Conservation (phyloP, 176 grass and related monocot species). For the Aegilops bicornis region DNA sequence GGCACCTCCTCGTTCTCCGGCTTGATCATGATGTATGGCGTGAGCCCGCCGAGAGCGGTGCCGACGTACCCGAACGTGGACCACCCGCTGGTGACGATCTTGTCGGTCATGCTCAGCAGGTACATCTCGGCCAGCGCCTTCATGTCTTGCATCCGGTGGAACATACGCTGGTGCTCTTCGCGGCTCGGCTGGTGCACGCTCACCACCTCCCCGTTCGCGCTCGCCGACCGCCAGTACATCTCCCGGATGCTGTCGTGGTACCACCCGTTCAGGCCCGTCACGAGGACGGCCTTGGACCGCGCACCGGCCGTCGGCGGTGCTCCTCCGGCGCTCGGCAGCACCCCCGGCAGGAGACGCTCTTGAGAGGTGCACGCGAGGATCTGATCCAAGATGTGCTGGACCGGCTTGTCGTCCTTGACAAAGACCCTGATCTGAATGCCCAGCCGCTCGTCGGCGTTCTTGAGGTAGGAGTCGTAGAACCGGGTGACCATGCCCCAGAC, state of each 20-base stretch:
- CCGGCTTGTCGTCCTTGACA: neutral
- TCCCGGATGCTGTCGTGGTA: constrained; percentile 39
- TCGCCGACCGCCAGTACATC: constrained; percentile 35
- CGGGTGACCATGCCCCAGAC: constrained; percentile 68
- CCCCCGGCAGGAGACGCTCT: constrained; percentile 26
- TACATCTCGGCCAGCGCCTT: constrained; percentile 82
- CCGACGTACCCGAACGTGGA: constrained; percentile 70
- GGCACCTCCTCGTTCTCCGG: neutral
- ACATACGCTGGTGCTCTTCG: constrained; percentile 34
- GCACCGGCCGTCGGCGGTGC: neutral
- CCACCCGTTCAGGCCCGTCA: constrained; percentile 22
- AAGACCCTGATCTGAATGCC: constrained; percentile 57
- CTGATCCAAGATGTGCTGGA: constrained; percentile 25
- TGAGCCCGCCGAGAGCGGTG: constrained; percentile 39
- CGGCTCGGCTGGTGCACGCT: constrained; percentile 52
- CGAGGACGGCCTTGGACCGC: constrained; percentile 20
- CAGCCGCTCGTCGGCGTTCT: constrained; percentile 24
- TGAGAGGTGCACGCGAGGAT: constrained; percentile 35
- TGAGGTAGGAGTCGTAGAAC: constrained; percentile 47
- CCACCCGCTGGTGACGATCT: constrained; percentile 46
- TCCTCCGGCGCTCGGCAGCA: neutral
- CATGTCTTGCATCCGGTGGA: constrained; percentile 15
- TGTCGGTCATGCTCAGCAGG: constrained; percentile 64
- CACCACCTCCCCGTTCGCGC: constrained; percentile 25
- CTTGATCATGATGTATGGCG: constrained; percentile 22